Conservation (phyloP, 2,329 filamentous ascomycete genomes). For the Alternaria triticimaculans region DNA sequence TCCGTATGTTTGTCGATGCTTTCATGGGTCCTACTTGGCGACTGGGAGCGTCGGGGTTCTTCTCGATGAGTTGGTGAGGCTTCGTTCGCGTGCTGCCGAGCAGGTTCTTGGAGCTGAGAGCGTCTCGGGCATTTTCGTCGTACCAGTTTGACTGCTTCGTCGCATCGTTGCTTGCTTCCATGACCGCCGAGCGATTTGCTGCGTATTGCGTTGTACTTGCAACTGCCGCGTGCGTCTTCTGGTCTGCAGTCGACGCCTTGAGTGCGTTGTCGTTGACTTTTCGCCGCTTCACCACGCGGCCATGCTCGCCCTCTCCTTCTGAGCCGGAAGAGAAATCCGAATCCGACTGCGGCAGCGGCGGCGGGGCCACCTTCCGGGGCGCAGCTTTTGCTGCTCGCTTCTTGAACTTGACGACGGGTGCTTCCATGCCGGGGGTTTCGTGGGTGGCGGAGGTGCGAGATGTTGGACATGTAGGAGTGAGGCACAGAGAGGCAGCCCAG, state of each 20-base stretch:
- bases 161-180: slow-evolving; percentile 79
- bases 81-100: slow-evolving; percentile 63
- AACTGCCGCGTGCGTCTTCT: slow-evolving; percentile 49
- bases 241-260: slow-evolving; percentile 67
- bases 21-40: slow-evolving; percentile 84
- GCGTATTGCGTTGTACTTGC: slow-evolving; percentile 61
- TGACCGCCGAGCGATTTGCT: slow-evolving; percentile 67
- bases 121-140: slow-evolving; percentile 70
- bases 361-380: slow-evolving; percentile 81
- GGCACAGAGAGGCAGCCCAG: slow-evolving; percentile 29
- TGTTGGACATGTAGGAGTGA: slow-evolving; percentile 1
- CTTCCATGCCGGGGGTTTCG: slow-evolving; percentile 42
- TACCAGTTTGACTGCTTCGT: slow-evolving; percentile 92
- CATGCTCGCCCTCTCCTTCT: slow-evolving; percentile 71
- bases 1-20: slow-evolving; percentile 86
- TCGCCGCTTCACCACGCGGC: slow-evolving; percentile 78
- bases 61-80: slow-evolving; percentile 69
- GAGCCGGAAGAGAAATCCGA: slow-evolving; percentile 71
- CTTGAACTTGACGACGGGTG: slow-evolving; percentile 77
- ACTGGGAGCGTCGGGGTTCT: slow-evolving; percentile 75
- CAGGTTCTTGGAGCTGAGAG: slow-evolving; percentile 61
- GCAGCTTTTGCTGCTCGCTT: slow-evolving; percentile 81
- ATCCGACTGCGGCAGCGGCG: slow-evolving; percentile 69
- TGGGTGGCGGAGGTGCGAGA: slow-evolving; percentile 1
- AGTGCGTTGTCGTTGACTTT: slow-evolving; percentile 72